Evolutionary conservation across 2,329 filamentous ascomycete species (phyloP), one percentile per base, ranked within the genome.

Genomic region (Thelonectria rubi): DNA sequence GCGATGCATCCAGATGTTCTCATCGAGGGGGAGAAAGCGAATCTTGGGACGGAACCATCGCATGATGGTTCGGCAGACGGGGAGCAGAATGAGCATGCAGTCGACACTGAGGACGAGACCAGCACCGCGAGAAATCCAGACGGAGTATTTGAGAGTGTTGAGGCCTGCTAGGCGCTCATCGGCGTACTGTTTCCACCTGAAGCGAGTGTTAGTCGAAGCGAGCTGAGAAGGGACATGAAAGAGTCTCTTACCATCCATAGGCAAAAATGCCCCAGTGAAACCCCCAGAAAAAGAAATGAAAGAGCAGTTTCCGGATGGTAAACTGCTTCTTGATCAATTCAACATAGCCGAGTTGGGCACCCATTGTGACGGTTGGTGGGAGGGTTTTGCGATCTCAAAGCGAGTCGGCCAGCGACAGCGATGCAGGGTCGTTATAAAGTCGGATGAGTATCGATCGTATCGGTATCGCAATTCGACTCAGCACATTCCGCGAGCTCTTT

Each of bases 41-140:
- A 97, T 79, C 81, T 96, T 97, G 24, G 95, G 95, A 66, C 95
- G 87, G 58, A 98, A 77, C 74, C 88, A 91, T 75, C 92, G 88
- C 74, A 99, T 86, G 32, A 98, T 81, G 62, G 94, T 98, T 69
- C 95, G 86, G 82, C 94, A 99, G 82, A 99, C 97, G 7, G 95
- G 95, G 62, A 99, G 83, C 26, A 99, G 80, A 72, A 99, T 97
- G 67, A 98, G 82, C 73, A 92, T 90, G 58, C 88, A 88, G 79
- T 99, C 94, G 57, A 97, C 86, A 1, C 89, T 90, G 62, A 99
- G 82, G 6, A 92, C 91, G 42, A 99, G 80, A 71, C 93, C 95
- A 55, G 95, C 94, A 75, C 94, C 95, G 83, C 95, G 88, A 26
- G 95, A 98, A 61, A 97, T 87, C 94, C 94, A 99, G 58, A 99